These are phyloP conservation scores for Aspergillus fijiensis DNA, from an alignment of 2,329 filamentous ascomycete genomes.

Conservation along the genomic window DNA sequence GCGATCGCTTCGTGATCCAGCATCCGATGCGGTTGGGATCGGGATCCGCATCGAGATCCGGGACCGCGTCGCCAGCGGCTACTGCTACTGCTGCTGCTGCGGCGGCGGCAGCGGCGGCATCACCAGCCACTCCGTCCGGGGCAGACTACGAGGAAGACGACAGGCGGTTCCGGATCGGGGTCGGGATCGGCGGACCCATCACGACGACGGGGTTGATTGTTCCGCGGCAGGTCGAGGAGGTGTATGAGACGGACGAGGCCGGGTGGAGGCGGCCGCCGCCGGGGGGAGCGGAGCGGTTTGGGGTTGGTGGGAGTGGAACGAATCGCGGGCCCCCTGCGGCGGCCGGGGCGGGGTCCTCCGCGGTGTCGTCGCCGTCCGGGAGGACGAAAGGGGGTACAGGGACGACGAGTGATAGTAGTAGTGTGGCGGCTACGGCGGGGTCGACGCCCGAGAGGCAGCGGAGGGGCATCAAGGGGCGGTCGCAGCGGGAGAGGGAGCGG, in stretches of 20 bases:
- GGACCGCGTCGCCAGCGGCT: not conserved
- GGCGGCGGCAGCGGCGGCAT: not conserved
- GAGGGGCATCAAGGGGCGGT: slow-evolving; percentile 12
- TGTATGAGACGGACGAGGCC: slow-evolving; percentile 23
- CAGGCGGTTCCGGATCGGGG: not conserved
- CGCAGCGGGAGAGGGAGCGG: slow-evolving; percentile 19
- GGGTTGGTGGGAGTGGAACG: not conserved
- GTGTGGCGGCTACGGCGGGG: slow-evolving; percentile 16
- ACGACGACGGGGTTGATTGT: slow-evolving; percentile 11
- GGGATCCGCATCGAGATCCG: not conserved
- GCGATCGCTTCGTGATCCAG: slow-evolving; percentile 28
- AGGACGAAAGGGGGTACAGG: slow-evolving; percentile 7
- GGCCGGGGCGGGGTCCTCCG: slow-evolving; percentile 6
- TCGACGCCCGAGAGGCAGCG: slow-evolving; percentile 5
- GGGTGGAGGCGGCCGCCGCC: slow-evolving; percentile 20
- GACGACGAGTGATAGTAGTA: not conserved
- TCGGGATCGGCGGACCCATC: too few relatives aligned
- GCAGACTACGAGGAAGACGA: too few relatives aligned
- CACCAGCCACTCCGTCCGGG: not conserved
- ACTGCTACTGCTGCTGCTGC: not conserved
- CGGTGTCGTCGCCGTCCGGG: not conserved
- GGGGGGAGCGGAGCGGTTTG: not conserved
- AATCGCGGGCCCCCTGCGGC: slow-evolving; percentile 7
- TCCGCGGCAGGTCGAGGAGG: slow-evolving; percentile 21
- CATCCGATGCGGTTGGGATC: not conserved